Evolutionary conservation across 2,329 filamentous ascomycete species (phyloP), one percentile per base, ranked within the genome.

Genomic region (Plenodomus lindquistii): DNA sequence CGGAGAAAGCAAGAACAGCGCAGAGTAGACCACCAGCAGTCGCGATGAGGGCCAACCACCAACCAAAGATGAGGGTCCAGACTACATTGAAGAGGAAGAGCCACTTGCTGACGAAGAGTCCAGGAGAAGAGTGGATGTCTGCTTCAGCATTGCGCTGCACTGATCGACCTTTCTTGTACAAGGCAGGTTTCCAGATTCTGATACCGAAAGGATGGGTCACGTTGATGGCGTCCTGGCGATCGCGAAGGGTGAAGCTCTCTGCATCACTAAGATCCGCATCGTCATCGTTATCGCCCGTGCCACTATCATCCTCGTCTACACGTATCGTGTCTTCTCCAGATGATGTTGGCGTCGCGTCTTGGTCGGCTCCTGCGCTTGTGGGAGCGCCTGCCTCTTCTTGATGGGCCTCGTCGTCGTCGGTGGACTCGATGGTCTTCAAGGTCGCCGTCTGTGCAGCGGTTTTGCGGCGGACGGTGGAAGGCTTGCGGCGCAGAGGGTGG

Each of bases 171-270:
- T 99, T 99, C 76, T 99, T 99, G 81, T 99, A 99, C 55, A 99
- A 74, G 1, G 94, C 95, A 37, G 94, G 94, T 73, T 99, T 99
- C 94, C 94, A 99, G 55, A 99, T 90, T 70, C 95, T 86, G 69
- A 99, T 97, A 79, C 94, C 94, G 65, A 99, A 99, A 0, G 94
- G 94, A 79, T 99, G 94, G 0, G 94, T 99, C 72, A 96, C 88
- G 75, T 99, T 99, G 79, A 99, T 99, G 57, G 94, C 94, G 70
- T 96, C 86, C 74, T 99, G 94, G 46, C 94, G 85, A 72, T 99
- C 94, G 72, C 95, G 96, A 62, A 99, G 82, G 0, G 94, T 99
- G 71, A 99, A 99, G 76, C 93, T 97, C 75, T 97, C 94, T 1
- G 94, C 89, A 62, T 97, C 94, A 71, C 93, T 97, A 42, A 92